Conservation (phyloP, 2,329 filamentous ascomycete genomes). For the Cercospora sp. region DNA sequence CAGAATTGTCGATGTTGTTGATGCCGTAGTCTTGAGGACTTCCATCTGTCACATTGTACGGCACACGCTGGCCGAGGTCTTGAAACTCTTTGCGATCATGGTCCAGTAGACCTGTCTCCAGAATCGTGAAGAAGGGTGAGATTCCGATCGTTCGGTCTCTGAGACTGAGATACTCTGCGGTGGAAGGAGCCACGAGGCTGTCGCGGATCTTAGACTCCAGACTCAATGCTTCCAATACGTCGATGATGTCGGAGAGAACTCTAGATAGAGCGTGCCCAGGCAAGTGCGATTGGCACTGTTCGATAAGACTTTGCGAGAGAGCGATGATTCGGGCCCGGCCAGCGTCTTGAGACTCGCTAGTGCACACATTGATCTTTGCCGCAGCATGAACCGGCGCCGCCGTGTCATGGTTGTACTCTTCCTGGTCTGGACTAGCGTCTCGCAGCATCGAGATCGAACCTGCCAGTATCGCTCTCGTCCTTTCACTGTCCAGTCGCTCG, state of each 20-base stretch:
- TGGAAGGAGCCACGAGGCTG: not conserved
- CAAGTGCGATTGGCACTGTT: not conserved
- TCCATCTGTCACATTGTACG: not conserved
- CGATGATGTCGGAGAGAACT: not conserved
- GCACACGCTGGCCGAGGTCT: too few species aligned
- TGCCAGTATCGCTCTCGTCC: not conserved
- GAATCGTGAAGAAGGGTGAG: not conserved
- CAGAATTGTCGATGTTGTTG: not conserved
- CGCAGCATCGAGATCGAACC: not conserved
- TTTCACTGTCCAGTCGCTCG: not conserved
- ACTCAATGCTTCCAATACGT: not conserved
- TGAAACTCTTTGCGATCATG: not conserved
- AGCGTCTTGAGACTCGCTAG: not conserved
- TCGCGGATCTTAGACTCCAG: not conserved
- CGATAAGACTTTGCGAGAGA: not conserved
- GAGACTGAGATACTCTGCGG: not conserved
- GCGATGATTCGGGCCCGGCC: not conserved
- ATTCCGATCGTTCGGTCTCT: not conserved
- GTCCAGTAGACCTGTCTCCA: not conserved
- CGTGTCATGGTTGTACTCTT: not conserved
- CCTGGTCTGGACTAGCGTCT: too few species aligned
- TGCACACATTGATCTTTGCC: not conserved
- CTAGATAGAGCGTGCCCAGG: not conserved
- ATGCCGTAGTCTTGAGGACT: not conserved
- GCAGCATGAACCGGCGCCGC: not conserved